Evolutionary conservation across 2,329 filamentous ascomycete genomes (phyloP).

Genomic region (Colletotrichum liriopes): DNA sequence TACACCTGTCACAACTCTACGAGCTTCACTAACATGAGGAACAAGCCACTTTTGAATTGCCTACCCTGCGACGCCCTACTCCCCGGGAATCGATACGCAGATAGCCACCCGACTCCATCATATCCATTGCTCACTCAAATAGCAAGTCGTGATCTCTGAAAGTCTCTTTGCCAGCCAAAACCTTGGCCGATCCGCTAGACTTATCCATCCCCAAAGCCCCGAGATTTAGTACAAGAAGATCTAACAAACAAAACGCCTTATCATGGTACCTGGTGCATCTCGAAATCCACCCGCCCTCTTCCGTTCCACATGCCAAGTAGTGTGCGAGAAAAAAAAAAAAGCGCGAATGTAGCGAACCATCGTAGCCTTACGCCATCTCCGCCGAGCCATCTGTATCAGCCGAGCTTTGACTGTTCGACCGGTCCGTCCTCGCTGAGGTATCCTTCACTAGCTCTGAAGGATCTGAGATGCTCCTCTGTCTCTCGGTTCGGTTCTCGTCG

Average conservation of each 20-base stretch:
- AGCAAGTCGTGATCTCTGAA: conserved; percentile 20
- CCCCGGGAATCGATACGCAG: conserved; percentile 35
- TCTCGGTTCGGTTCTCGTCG: conserved; percentile 69
- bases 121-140: conserved; percentile 35
- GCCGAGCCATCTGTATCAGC: conserved; percentile 27
- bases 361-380: conserved; percentile 21
- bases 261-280: conserved; percentile 29
- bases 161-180: conserved; percentile 23
- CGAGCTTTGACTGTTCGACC: conserved; percentile 36
- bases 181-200: conserved; percentile 9
- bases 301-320: conserved; percentile 19
- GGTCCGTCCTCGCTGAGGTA: conserved; percentile 11
- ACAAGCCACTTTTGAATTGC: conserved; percentile 40
- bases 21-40: background rate
- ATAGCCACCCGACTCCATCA: conserved; percentile 34
- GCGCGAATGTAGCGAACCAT: conserved; percentile 10
- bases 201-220: conserved; percentile 36
- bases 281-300: background rate
- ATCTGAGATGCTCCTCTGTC: conserved; percentile 69
- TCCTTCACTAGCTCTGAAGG: conserved; percentile 37
- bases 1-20: background rate
- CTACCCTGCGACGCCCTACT: conserved; percentile 31
- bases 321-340: background rate
- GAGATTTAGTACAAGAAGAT: conserved; percentile 42
- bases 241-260: conserved; percentile 39